phyloP scores from a whole-genome alignment of 169 alveolate species.

The Plasmodium gaboni region DNA sequence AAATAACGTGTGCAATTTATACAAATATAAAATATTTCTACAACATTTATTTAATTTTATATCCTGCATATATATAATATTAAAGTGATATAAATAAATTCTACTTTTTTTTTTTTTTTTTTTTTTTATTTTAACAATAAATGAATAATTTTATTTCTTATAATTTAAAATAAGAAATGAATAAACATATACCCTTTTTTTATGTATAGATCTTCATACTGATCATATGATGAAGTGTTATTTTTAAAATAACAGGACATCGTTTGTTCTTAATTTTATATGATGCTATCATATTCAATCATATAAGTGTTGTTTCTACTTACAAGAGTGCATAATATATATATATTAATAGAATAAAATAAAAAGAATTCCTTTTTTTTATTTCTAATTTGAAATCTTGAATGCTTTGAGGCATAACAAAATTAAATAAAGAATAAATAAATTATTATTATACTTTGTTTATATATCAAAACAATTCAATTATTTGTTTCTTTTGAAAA shows the following conservation, averaged over 20 bases:
- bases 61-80: neutral
- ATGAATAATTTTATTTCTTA: no score
- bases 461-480: neutral
- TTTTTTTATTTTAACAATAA: no score
- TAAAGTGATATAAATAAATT: no score
- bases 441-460: constrained; percentile 15
- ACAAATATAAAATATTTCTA: constrained; percentile 55
- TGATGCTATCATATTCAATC: neutral
- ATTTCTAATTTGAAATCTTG: constrained; percentile 53
- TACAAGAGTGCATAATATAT: neutral
- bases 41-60: constrained; percentile 44
- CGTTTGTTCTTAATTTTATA: constrained; percentile 5
- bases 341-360: constrained; percentile 3
- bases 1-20: constrained; percentile 48
- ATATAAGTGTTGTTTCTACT: neutral
- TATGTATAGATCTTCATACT: neutral
- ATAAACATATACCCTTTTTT: neutral
- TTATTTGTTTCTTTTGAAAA: constrained; percentile 24
- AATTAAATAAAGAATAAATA: constrained; percentile 39
- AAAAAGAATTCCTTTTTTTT: constrained; percentile 18
- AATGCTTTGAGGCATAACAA: constrained; percentile 45
- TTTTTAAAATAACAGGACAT: neutral
- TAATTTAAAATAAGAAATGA: no score
- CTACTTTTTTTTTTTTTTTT: no score
- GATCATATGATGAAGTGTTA: neutral